Conservation (phyloP, 2,329 filamentous ascomycete species). For the Sarocladium oryzae region DNA sequence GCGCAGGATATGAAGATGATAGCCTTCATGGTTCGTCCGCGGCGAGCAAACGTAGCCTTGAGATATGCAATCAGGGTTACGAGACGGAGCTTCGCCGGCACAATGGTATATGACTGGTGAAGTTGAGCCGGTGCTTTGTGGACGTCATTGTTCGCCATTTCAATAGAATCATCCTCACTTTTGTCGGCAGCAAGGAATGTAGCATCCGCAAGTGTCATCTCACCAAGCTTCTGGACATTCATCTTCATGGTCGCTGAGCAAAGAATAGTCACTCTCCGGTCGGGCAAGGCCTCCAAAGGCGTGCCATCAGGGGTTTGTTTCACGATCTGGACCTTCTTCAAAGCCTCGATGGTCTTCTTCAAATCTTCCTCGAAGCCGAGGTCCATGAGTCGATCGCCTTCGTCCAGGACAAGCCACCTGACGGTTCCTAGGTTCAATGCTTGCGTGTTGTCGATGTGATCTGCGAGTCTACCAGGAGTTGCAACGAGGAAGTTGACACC, state of each 20-base stretch:
- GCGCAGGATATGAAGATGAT: constrained; percentile 97
- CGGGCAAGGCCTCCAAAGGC: constrained; percentile 58
- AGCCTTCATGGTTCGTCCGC: constrained; percentile 90
- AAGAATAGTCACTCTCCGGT: constrained; percentile 75
- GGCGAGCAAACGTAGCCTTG: constrained; percentile 80
- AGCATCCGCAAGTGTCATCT: constrained; percentile 92
- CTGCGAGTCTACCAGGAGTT: constrained; percentile 82
- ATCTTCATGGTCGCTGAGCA: constrained; percentile 98
- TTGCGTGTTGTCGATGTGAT: constrained; percentile 90
- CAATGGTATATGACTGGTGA: constrained; percentile 84
- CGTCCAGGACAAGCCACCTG: constrained; percentile 89
- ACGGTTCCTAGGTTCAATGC: constrained; percentile 83
- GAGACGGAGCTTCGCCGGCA: constrained; percentile 82
- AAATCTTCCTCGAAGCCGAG: constrained; percentile 94
- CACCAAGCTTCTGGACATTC: constrained; percentile 87
- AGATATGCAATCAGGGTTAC: constrained; percentile 81
- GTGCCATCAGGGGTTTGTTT: constrained; percentile 53
- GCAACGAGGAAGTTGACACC: constrained; percentile 94
- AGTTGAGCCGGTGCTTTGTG: constrained; percentile 74
- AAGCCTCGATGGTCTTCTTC: constrained; percentile 73
- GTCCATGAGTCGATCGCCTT: constrained; percentile 98
- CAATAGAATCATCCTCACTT: constrained; percentile 39
- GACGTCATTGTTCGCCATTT: constrained; percentile 33
- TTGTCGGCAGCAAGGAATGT: constrained; percentile 71
- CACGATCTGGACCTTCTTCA: constrained; percentile 58